Conservation (phyloP, 2,329 filamentous ascomycete species). For the Pestalotiopsis sp. region DNA sequence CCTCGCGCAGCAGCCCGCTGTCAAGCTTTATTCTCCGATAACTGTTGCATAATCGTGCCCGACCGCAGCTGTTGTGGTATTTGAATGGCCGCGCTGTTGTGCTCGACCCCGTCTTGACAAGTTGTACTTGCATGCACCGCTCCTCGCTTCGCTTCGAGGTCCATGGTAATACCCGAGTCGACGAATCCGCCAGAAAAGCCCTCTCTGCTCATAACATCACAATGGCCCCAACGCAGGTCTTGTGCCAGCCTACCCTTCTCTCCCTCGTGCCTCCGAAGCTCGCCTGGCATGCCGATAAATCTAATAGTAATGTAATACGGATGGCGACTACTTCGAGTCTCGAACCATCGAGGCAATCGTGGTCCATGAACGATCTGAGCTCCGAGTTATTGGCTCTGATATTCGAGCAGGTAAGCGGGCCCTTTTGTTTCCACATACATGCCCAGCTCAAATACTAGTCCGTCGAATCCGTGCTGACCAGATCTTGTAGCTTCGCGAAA, state of each 20-base stretch:
- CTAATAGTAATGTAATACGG: slow-evolving; percentile 11
- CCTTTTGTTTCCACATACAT: too few relatives aligned
- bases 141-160: neutral
- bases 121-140: neutral
- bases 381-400: slow-evolving; percentile 46
- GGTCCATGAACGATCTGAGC: slow-evolving; percentile 40
- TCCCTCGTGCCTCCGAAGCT: slow-evolving; percentile 9
- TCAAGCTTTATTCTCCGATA: slow-evolving; percentile 5
- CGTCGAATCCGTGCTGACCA: slow-evolving; percentile 17
- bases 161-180: neutral
- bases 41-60: slow-evolving; percentile 4
- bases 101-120: neutral
- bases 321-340: slow-evolving; percentile 19
- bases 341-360: slow-evolving; percentile 18
- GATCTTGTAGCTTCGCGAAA: slow-evolving; percentile 38
- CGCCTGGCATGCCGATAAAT: slow-evolving; percentile 2
- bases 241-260: slow-evolving; percentile 12
- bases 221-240: slow-evolving; percentile 14
- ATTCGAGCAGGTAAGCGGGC: slow-evolving; percentile 39
- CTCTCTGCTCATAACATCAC: neutral
- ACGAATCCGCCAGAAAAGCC: neutral
- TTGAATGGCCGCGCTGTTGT: neutral
- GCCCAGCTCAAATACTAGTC: neutral
- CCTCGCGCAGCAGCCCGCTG: slow-evolving; percentile 2
- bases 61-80: neutral